A percentile compares a stretch with the other conserved stretches of the same genome.
Conservation (phyloP, 2,329 filamentous ascomycete genomes). For the Microsporum ferrugineum region DNA sequence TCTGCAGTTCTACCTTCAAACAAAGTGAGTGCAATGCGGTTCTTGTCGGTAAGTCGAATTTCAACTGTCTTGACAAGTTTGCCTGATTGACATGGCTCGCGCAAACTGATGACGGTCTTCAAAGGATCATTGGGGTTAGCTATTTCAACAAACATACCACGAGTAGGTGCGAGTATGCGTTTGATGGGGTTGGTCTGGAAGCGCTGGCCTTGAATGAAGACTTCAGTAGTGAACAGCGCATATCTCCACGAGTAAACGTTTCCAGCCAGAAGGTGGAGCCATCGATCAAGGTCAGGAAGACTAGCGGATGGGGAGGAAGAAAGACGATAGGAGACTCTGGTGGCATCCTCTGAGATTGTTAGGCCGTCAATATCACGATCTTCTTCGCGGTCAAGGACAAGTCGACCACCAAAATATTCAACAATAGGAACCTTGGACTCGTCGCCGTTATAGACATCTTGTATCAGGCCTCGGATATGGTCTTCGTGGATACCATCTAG, state of each 20-base stretch:
- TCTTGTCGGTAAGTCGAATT: slow-evolving; percentile 60
- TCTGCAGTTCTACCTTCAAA: slow-evolving; percentile 87
- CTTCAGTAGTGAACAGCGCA: slow-evolving; percentile 84
- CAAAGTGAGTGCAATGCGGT: slow-evolving; percentile 77
- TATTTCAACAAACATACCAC: slow-evolving; percentile 84
- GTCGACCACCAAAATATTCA: slow-evolving; percentile 91
- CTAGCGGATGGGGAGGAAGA: slow-evolving; percentile 61
- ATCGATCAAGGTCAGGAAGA: slow-evolving; percentile 68
- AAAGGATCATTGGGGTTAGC: slow-evolving; percentile 65
- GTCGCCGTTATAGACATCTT: slow-evolving; percentile 68
- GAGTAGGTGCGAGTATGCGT: slow-evolving; percentile 75
- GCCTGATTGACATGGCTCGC: slow-evolving; percentile 74
- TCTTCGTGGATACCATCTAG: slow-evolving; percentile 79
- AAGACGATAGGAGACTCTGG: slow-evolving; percentile 76
- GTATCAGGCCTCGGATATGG: slow-evolving; percentile 69
- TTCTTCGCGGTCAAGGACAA: slow-evolving; percentile 55
- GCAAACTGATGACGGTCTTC: slow-evolving; percentile 75
- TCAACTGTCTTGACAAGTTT: slow-evolving; percentile 84
- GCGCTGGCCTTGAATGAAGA: slow-evolving; percentile 88
- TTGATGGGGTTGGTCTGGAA: slow-evolving; percentile 96
- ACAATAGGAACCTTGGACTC: slow-evolving; percentile 65
- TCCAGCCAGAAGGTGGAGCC: slow-evolving; percentile 81
- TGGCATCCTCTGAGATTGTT: slow-evolving; percentile 63
- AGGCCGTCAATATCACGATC: slow-evolving; percentile 76
- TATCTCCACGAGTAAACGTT: slow-evolving; percentile 83